These are phyloP conservation scores for Cryptomeria japonica DNA, from an alignment of 75 land plant genomes.

Conservation along the genomic window DNA sequence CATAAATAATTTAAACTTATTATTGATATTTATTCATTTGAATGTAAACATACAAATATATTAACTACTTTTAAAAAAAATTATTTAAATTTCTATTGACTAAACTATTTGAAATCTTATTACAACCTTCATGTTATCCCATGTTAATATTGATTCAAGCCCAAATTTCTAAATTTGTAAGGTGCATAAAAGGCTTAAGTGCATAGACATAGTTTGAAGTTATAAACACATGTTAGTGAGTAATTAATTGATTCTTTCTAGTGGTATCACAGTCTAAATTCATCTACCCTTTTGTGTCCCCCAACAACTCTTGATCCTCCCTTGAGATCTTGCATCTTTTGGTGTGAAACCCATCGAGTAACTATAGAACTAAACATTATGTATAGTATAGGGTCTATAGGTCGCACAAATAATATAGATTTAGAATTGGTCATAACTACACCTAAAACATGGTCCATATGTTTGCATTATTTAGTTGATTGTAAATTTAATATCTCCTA, in stretches of 20 bases:
- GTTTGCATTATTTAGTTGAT: neutral
- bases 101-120: too few species aligned
- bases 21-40: too few species aligned
- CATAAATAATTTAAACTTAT: too few species aligned
- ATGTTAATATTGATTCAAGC: too few species aligned
- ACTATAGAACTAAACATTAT: conserved; percentile 23
- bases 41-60: too few species aligned
- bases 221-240: too few species aligned
- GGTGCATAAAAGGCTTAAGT: too few species aligned
- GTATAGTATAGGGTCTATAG: conserved; percentile 22
- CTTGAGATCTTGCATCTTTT: conserved; percentile 17
- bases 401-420: conserved; percentile 24
- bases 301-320: conserved; percentile 20
- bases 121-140: too few species aligned
- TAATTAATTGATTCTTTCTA: neutral
- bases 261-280: conserved; percentile 14
- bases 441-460: conserved; percentile 6
- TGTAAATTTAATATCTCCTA: conserved; percentile 3
- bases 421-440: conserved; percentile 25
- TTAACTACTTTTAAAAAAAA: too few species aligned
- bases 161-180: too few species aligned
- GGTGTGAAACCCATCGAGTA: conserved; percentile 44
- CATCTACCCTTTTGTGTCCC: conserved; percentile 30
- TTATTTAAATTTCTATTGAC: too few species aligned
- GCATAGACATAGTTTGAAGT: too few species aligned